phyloP scores from a whole-genome alignment of 2,329 filamentous ascomycete species.

The Diaporthe ampelina region DNA sequence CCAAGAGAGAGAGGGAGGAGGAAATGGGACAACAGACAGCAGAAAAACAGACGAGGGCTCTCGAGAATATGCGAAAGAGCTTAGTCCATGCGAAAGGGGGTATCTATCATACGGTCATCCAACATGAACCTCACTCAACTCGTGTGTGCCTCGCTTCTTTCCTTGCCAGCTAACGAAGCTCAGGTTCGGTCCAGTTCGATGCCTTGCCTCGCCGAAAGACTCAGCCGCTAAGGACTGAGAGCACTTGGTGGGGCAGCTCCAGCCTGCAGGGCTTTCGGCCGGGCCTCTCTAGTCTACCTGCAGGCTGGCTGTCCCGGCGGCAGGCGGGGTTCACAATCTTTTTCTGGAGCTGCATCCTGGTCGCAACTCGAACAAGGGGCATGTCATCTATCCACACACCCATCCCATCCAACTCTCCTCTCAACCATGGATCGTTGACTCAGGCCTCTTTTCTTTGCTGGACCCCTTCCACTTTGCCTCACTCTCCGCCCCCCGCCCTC shows the following conservation, averaged over 20 bases:
- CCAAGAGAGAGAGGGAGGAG: constrained; percentile 7
- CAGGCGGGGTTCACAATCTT: constrained; percentile 30
- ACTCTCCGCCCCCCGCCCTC: constrained; percentile 4
- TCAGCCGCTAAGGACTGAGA: constrained; percentile 32
- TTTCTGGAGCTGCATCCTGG: constrained; percentile 32
- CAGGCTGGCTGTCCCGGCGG: constrained; percentile 19
- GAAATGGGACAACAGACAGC: constrained; percentile 13
- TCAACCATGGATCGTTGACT: constrained; percentile 19
- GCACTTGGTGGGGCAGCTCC: constrained; percentile 41
- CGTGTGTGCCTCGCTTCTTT: constrained; percentile 28
- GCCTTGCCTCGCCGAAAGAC: constrained; percentile 40
- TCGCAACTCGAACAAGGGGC: constrained; percentile 6
- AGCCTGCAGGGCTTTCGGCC: constrained; percentile 42
- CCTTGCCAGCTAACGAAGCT: constrained; percentile 31
- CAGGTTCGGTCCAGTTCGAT: neutral
- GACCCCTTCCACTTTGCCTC: neutral
- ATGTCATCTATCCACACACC: constrained; percentile 21
- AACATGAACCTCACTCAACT: constrained; percentile 30
- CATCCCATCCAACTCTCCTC: constrained; percentile 14
- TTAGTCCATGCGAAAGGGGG: constrained; percentile 34
- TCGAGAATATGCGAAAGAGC: constrained; percentile 12
- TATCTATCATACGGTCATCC: constrained; percentile 36
- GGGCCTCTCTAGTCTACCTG: neutral
- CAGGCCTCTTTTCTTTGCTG: constrained; percentile 17
- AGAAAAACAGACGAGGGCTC: constrained; percentile 17